Percentiles rank a stretch among this genome's conserved stretches.
Conservation (phyloP, 495 filamentous ascomycete genomes). For the Penicillium angulare region DNA sequence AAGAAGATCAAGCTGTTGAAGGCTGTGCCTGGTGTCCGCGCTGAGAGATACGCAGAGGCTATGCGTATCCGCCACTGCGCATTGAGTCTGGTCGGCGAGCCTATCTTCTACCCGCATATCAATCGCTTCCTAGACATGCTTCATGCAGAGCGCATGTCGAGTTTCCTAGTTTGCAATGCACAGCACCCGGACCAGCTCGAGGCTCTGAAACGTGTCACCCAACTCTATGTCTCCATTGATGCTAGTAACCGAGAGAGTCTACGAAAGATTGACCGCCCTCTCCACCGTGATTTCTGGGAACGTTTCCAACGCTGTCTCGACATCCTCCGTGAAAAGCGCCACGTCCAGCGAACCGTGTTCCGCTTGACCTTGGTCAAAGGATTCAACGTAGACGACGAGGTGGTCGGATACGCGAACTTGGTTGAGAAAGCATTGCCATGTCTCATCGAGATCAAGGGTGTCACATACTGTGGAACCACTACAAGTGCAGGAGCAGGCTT, state of each 20-base stretch:
- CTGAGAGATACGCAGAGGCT: conserved; percentile 88
- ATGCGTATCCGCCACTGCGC: conserved; percentile 93
- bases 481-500: conserved; percentile 76
- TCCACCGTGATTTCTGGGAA: conserved; percentile 97
- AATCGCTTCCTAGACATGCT: conserved; percentile 83
- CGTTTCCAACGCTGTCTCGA: conserved; percentile 87
- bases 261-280: conserved; percentile 81
- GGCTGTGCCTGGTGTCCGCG: conserved; percentile 86
- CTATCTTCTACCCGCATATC: conserved; percentile 97
- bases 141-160: conserved; percentile 82
- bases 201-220: conserved; percentile 76
- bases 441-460: conserved; percentile 93
- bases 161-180: conserved; percentile 97
- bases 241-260: conserved; percentile 87
- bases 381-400: conserved; percentile 95
- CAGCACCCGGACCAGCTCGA: conserved; percentile 92
- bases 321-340: conserved; percentile 78
- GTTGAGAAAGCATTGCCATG: conserved; percentile 80
- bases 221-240: conserved; percentile 94
- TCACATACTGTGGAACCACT: conserved; percentile 92
- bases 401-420: conserved; percentile 83
- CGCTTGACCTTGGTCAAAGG: conserved; percentile 92
- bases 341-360: conserved; percentile 88
- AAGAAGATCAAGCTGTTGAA: conserved; percentile 96
- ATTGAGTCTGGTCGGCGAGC: conserved; percentile 86